phyloP scores from a whole-genome alignment of 768 basidiomycete genomes.

The Pholiota microspora region DNA sequence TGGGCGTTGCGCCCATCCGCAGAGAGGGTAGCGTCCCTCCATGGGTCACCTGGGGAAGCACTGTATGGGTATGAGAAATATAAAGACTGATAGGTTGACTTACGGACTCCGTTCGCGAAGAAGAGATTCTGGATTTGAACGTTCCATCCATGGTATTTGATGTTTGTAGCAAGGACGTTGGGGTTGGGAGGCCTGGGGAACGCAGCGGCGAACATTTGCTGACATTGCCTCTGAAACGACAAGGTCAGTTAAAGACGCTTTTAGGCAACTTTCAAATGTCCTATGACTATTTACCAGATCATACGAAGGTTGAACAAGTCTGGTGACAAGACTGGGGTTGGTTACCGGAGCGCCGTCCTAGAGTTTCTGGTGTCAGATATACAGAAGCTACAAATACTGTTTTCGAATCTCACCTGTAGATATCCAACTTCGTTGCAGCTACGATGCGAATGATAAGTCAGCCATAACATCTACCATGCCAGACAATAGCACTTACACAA shows the following conservation, averaged over 20 bases:
- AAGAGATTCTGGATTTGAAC: slow-evolving; percentile 56
- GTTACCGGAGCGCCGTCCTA: slow-evolving; percentile 42
- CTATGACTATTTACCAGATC: slow-evolving; percentile 39
- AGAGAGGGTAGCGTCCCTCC: slow-evolving; percentile 69
- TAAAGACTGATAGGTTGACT: slow-evolving; percentile 25
- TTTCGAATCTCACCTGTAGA: slow-evolving; percentile 34
- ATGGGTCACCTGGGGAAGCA: slow-evolving; percentile 57
- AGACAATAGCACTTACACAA: slow-evolving; percentile 42
- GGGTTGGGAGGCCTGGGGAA: slow-evolving; percentile 49
- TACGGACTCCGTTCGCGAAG: slow-evolving; percentile 69
- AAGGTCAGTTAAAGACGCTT: background rate
- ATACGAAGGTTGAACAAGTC: slow-evolving; percentile 52
- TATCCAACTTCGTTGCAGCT: slow-evolving; percentile 74
- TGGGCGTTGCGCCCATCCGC: slow-evolving; percentile 42
- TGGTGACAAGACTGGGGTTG: slow-evolving; percentile 47
- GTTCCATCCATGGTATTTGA: slow-evolving; percentile 60
- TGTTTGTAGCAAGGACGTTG: slow-evolving; percentile 41
- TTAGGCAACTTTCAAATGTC: too few relatives aligned
- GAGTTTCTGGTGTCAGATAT: background rate
- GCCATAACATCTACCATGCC: background rate
- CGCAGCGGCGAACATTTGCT: slow-evolving; percentile 60
- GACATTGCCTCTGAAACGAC: slow-evolving; percentile 59
- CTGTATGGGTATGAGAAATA: too few relatives aligned
- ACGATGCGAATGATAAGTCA: background rate
- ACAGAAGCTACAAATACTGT: background rate